These are phyloP conservation scores for Phytopythium kandeliae DNA, from an alignment of 352 stramenopile species.

Conservation along the genomic window DNA sequence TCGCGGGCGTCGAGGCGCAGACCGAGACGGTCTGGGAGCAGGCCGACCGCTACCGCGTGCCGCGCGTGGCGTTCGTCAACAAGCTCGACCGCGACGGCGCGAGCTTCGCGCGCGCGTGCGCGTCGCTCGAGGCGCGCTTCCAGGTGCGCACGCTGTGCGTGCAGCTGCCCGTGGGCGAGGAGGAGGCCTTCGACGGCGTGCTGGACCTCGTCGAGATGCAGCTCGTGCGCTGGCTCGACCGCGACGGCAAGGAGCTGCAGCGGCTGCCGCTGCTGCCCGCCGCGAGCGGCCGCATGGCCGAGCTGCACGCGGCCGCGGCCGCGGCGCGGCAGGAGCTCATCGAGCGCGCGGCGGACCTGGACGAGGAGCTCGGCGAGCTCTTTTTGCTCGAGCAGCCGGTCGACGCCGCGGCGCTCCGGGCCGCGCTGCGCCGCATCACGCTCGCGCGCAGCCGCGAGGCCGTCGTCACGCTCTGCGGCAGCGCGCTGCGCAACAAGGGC, in stretches of 20 bases:
- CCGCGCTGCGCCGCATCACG: constrained; percentile 58
- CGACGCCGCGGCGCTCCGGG: constrained; percentile 35
- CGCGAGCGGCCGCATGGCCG: constrained; percentile 36
- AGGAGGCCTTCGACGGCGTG: constrained; percentile 55
- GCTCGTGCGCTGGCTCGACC: constrained; percentile 57
- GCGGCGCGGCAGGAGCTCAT: constrained; percentile 53
- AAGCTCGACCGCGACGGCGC: constrained; percentile 96
- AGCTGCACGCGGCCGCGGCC: constrained; percentile 34
- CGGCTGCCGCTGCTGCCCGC: constrained; percentile 39
- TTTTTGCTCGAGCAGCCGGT: constrained; percentile 71
- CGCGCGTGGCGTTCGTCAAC: constrained; percentile 96
- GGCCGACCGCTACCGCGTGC: constrained; percentile 68
- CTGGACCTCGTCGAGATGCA: constrained; percentile 69
- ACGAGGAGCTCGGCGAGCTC: constrained; percentile 67
- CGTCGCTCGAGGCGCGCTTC: constrained; percentile 56
- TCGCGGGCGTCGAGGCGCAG: constrained; percentile 94
- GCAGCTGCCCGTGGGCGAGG: constrained; percentile 61
- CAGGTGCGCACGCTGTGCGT: constrained; percentile 52
- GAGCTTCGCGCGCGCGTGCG: constrained; percentile 90
- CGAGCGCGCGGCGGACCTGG: constrained; percentile 56
- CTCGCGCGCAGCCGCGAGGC: constrained; percentile 36
- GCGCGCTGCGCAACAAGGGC: constrained; percentile 81
- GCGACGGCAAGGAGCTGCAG: constrained; percentile 49
- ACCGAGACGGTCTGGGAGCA: constrained; percentile 86
- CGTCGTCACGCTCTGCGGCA: constrained; percentile 56